A percentile compares a stretch with the other conserved stretches of the same genome.
Conservation (phyloP, 176 grass and related monocot genomes). For the Oryza rufipogon region DNA sequence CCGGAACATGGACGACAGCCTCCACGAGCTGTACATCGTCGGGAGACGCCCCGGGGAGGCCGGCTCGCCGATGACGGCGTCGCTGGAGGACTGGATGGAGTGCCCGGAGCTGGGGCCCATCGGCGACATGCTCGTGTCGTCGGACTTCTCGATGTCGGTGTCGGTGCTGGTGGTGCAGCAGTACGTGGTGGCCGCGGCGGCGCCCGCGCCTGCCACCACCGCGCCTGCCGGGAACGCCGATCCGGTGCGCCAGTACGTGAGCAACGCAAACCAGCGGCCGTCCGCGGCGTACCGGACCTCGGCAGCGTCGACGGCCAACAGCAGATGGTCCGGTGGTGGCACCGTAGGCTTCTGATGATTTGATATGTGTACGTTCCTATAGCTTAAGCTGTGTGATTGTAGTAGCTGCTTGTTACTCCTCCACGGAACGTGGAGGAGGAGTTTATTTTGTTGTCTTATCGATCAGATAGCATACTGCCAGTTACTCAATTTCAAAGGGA, state of each 20-base stretch:
- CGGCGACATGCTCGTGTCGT: conserved; percentile 82
- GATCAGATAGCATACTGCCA: too few species aligned
- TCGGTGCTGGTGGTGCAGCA: conserved; percentile 85
- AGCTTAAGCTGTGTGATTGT: conserved; percentile 2
- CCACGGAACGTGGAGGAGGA: background rate
- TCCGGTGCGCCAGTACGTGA: conserved; percentile 49
- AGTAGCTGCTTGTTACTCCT: background rate
- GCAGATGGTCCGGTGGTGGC: conserved; percentile 48
- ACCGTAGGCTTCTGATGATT: conserved; percentile 44
- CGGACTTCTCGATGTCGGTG: conserved; percentile 68
- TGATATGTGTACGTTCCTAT: conserved; percentile 8
- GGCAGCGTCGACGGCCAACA: conserved; percentile 27
- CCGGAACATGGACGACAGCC: conserved; percentile 52
- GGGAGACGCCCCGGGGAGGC: conserved; percentile 59
- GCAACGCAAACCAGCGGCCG: conserved; percentile 60
- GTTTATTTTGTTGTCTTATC: background rate
- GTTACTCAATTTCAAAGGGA: too few species aligned
- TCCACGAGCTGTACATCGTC: conserved; percentile 75
- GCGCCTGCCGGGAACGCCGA: conserved; percentile 24
- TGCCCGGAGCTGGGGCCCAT: conserved; percentile 86
- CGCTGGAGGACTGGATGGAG: conserved; percentile 78
- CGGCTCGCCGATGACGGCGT: conserved; percentile 54
- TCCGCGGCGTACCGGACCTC: conserved; percentile 27
- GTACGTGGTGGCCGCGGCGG: conserved; percentile 45
- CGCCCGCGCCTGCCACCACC: background rate